These are phyloP conservation scores for Penicillium sp. DNA, from an alignment of 2,329 filamentous ascomycete species.

Conservation along the genomic window DNA sequence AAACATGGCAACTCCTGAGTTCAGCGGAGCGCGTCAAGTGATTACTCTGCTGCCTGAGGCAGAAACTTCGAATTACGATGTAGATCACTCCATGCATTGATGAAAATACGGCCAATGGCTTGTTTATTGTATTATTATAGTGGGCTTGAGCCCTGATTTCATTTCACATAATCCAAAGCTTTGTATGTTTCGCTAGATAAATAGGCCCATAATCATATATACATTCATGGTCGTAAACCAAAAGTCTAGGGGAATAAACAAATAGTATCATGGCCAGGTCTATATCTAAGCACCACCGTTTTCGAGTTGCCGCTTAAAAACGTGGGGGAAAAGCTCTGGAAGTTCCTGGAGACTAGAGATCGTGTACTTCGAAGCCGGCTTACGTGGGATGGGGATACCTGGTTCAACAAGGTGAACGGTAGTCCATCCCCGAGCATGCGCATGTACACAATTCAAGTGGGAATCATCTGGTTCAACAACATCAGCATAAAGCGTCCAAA, in stretches of 20 bases:
- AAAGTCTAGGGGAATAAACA: conserved; percentile 8
- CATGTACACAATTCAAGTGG: conserved; percentile 73
- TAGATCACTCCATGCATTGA: background rate
- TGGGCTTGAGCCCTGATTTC: background rate
- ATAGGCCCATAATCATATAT: conserved; percentile 3
- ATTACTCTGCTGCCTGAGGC: conserved; percentile 20
- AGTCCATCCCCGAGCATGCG: conserved; percentile 80
- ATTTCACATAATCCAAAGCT: background rate
- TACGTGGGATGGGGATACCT: conserved; percentile 61
- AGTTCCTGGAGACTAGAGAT: conserved; percentile 76
- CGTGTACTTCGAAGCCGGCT: conserved; percentile 69
- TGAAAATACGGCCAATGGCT: background rate
- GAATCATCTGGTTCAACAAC: conserved; percentile 68
- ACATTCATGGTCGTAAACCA: conserved; percentile 7
- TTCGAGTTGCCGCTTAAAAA: conserved; percentile 64
- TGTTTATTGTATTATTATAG: background rate
- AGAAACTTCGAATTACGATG: conserved; percentile 7
- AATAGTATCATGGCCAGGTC: background rate
- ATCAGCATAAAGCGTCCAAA: conserved; percentile 16
- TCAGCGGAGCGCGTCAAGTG: conserved; percentile 15
- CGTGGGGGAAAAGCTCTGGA: conserved; percentile 72
- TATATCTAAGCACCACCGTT: conserved; percentile 9
- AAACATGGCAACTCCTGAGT: conserved; percentile 17
- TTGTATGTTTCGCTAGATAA: background rate
- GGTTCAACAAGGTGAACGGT: conserved; percentile 83